Evolutionary conservation across 2,329 filamentous ascomycete species (phyloP).

Genomic region (Sphaerulina musiva): DNA sequence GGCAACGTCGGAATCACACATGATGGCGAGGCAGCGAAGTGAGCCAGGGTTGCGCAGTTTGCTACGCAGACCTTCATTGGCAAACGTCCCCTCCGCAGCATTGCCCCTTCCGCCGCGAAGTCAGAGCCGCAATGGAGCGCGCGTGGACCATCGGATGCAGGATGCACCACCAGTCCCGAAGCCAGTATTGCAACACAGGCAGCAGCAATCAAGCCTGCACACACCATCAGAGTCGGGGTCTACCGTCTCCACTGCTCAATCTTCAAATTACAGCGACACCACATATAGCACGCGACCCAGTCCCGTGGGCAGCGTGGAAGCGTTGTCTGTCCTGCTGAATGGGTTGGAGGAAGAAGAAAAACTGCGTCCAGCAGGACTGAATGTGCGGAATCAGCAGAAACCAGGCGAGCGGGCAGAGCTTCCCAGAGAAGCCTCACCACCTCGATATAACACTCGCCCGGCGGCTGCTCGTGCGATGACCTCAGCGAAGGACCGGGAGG

Average conservation of each 20-base stretch:
- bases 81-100: slow-evolving; percentile 4
- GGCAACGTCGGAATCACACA: slow-evolving; percentile 3
- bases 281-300: slow-evolving; percentile 30
- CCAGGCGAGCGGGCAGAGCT: slow-evolving; percentile 26
- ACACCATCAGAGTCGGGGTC: slow-evolving; percentile 29
- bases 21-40: slow-evolving; percentile 13
- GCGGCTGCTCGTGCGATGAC: background rate
- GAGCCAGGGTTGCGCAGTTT: slow-evolving; percentile 20
- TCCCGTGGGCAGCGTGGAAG: slow-evolving; percentile 31
- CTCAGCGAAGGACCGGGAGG: background rate
- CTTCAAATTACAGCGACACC: slow-evolving; percentile 19
- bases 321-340: slow-evolving; percentile 22
- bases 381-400: slow-evolving; percentile 22
- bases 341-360: slow-evolving; percentile 24
- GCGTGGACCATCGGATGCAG: slow-evolving; percentile 27
- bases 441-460: slow-evolving; percentile 10
- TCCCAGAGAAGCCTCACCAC: slow-evolving; percentile 20
- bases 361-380: slow-evolving; percentile 23
- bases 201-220: slow-evolving; percentile 22
- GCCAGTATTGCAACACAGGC: slow-evolving; percentile 25
- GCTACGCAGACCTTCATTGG: slow-evolving; percentile 15
- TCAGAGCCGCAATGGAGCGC: slow-evolving; percentile 21
- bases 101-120: slow-evolving; percentile 12
- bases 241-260: slow-evolving; percentile 21
- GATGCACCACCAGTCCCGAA: slow-evolving; percentile 32